These are phyloP conservation scores for Neoboletus brunneissimus DNA, from an alignment of 768 basidiomycete genomes.

Conservation along the genomic window DNA sequence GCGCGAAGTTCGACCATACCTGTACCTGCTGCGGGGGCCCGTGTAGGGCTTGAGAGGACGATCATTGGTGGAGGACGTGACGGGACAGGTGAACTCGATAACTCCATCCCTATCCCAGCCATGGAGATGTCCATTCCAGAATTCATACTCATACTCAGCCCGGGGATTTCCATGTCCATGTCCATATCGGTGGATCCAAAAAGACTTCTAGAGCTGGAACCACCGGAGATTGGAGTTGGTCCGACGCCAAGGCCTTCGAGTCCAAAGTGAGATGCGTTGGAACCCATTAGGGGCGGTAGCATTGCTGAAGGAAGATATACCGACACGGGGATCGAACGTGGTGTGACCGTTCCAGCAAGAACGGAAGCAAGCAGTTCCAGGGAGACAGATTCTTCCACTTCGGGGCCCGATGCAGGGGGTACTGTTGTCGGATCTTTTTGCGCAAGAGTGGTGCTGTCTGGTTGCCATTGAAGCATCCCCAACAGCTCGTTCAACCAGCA, in stretches of 20 bases:
- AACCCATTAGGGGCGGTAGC: conserved; percentile 21
- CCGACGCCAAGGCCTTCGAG: conserved; percentile 28
- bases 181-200: conserved; percentile 33
- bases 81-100: conserved; percentile 34
- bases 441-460: conserved; percentile 36
- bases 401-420: conserved; percentile 19
- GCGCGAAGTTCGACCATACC: conserved; percentile 67
- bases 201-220: conserved; percentile 26
- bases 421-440: conserved; percentile 2
- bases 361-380: conserved; percentile 62
- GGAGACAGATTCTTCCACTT: conserved; percentile 36
- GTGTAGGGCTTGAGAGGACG: conserved; percentile 64
- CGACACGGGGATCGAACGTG: conserved; percentile 61
- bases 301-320: conserved; percentile 51
- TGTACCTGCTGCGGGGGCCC: conserved; percentile 58
- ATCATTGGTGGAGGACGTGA: conserved; percentile 49
- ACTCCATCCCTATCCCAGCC: conserved; percentile 27
- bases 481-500: conserved; percentile 82
- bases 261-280: conserved; percentile 26
- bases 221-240: conserved; percentile 20
- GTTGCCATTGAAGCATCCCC: conserved; percentile 55
- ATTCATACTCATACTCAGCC: conserved; percentile 35
- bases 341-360: conserved; percentile 49
- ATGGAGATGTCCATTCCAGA: conserved; percentile 31
- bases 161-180: conserved; percentile 37